Percentiles rank a stretch among this genome's conserved stretches.
These are phyloP conservation scores for Geum urbanum DNA, from an alignment of 306 rosid species.

Conservation along the genomic window DNA sequence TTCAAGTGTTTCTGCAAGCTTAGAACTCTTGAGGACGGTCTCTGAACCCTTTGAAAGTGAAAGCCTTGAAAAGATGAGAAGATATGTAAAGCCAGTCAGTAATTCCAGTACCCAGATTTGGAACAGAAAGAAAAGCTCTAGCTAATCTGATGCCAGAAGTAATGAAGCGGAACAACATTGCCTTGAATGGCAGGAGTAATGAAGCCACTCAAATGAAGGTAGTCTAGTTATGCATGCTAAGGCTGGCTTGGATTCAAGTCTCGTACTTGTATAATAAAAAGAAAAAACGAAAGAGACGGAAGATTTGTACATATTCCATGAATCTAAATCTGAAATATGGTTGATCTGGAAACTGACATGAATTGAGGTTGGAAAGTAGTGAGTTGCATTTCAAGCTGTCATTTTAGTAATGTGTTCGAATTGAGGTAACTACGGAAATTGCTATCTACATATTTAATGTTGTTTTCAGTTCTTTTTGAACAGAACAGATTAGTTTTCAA, in stretches of 20 bases:
- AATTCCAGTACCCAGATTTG: not conserved
- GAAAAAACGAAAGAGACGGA: not conserved
- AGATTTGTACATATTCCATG: not conserved
- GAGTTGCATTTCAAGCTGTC: not conserved
- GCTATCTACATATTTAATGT: no score
- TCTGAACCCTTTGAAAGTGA: constrained; percentile 15
- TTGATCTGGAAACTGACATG: not conserved
- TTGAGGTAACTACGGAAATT: not conserved
- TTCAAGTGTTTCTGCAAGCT: no score
- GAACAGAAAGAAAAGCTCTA: constrained; percentile 3
- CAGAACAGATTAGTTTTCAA: not conserved
- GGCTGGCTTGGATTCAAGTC: not conserved
- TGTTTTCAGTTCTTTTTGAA: not conserved
- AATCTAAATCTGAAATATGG: not conserved
- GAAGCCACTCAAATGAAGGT: no score
- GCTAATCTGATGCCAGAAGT: constrained; percentile 3
- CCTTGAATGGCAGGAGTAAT: no score
- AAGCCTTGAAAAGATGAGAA: constrained; percentile 8
- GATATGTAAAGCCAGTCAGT: not conserved
- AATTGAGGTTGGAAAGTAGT: not conserved
- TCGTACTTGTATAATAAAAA: not conserved
- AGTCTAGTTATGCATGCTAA: not conserved
- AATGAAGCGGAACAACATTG: not conserved
- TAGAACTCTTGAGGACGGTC: not conserved
- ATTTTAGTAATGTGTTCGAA: not conserved